phyloP scores from a whole-genome alignment of 768 basidiomycete species.

The Termitomyces sp. region DNA sequence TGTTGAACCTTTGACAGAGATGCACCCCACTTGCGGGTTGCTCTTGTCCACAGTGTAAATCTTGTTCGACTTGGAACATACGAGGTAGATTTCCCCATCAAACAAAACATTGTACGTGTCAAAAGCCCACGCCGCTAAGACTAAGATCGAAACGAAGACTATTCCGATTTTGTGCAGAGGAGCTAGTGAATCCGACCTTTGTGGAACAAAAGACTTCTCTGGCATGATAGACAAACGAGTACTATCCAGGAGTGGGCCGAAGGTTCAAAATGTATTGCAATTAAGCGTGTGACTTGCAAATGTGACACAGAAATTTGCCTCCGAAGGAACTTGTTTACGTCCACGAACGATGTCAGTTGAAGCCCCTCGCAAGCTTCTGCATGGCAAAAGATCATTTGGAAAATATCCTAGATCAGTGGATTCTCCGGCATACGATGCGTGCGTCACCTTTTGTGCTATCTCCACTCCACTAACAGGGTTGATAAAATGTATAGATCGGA shows the following conservation, averaged over 20 bases:
- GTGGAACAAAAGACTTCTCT: conserved; percentile 3
- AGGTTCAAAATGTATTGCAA: background rate
- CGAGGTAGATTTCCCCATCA: conserved; percentile 31
- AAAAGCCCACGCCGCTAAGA: conserved; percentile 8
- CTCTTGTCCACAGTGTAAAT: conserved; percentile 68
- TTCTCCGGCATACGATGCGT: conserved; percentile 77
- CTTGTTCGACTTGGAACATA: conserved; percentile 46
- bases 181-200: background rate
- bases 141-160: conserved; percentile 7
- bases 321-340: background rate
- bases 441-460: conserved; percentile 3
- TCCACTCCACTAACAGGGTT: background rate
- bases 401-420: conserved; percentile 57
- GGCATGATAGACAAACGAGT: conserved; percentile 8
- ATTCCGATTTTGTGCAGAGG: background rate
- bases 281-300: background rate
- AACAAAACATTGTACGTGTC: conserved; percentile 24
- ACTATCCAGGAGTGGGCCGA: no score
- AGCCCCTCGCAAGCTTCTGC: conserved; percentile 32
- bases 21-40: conserved; percentile 50
- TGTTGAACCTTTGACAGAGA: conserved; percentile 43
- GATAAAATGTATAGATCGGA: conserved; percentile 51
- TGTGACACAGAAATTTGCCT: conserved; percentile 13
- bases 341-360: conserved; percentile 21
- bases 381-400: conserved; percentile 64